Conservation (phyloP, 177 flowering plant genomes). For the Telopea speciosissima region DNA sequence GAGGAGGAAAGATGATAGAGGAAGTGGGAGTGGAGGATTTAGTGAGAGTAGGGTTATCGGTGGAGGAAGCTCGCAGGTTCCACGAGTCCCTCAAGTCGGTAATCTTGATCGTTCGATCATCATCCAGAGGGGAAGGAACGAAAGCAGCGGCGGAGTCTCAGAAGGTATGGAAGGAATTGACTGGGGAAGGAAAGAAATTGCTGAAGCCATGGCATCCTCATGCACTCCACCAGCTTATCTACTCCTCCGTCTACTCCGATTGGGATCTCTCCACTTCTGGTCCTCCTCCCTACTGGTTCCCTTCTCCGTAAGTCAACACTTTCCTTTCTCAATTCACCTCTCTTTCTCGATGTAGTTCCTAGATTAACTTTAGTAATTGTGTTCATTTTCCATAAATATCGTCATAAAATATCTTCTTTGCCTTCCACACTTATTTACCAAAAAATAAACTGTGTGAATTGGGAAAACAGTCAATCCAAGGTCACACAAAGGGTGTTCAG, state of each 20-base stretch:
- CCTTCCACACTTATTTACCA: too few species aligned
- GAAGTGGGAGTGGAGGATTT: slow-evolving; percentile 54
- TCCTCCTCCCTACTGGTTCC: slow-evolving; percentile 90
- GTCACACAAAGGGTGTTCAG: too few species aligned
- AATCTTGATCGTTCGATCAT: slow-evolving; percentile 1
- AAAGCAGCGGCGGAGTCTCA: slow-evolving; percentile 21
- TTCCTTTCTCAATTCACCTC: too few species aligned
- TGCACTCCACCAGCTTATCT: slow-evolving; percentile 61
- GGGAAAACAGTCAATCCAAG: too few species aligned
- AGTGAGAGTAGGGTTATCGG: slow-evolving; percentile 37
- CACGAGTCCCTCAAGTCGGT: slow-evolving; percentile 26
- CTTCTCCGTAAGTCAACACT: slow-evolving; percentile 51
- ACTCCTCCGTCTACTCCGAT: slow-evolving; percentile 56
- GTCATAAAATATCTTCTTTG: too few species aligned
- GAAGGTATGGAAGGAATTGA: slow-evolving; percentile 52
- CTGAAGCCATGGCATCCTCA: slow-evolving; percentile 72
- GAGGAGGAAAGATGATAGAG: slow-evolving; percentile 17
- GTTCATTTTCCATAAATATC: too few species aligned
- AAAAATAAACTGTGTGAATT: too few species aligned
- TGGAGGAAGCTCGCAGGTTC: slow-evolving; percentile 44
- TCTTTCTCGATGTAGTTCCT: too few species aligned
- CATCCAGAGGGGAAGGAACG: not conserved
- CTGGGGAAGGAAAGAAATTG: slow-evolving; percentile 24
- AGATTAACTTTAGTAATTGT: too few species aligned
- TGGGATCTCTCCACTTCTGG: slow-evolving; percentile 56